Base-by-base conservation (phyloP, 163 green algal species). In the Coccomyxa subellipsoidea region DNA sequence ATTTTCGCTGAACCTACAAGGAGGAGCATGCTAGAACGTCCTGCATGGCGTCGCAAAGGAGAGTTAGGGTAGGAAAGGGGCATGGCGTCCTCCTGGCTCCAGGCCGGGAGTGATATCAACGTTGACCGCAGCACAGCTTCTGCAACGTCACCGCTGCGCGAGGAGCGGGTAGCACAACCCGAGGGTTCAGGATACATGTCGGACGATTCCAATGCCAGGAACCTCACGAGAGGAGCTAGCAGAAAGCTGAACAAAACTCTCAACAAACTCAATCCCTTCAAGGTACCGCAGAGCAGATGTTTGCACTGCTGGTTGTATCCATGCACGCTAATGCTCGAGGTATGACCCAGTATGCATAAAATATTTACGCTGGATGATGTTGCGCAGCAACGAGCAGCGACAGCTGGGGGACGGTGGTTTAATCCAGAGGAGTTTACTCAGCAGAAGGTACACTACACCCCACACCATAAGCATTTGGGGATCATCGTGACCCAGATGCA, bases 361-460 rank as follows among this genome's bases (percentile, higher is more conserved):
- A n/a, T n/a, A n/a, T n/a, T n/a, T n/a, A n/a, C n/a, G n/a, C n/a
- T n/a, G n/a, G n/a, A n/a, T 36, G 34, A 78, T 47, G 27, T 23
- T n/a, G 66, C n/a, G 8, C 66, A 73, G 66, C 66, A 73, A 73
- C 66, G 66, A 59, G 47, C 47, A 59, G 47, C 66, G n/a, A 32
- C 66, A 36, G 66, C 66, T 73, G 66, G 66, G n/a, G 66, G 29
- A 73, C 66, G 39, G 7, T 84, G 84, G 86, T 91, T 93, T 77
- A 92, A 93, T 77, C 90, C 90, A 31, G 90, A 93, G 78, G 86
- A 84, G 25, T 80, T 88, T 0, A 91, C 84, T 9, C 77, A 81
- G 12, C 85, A 92, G 54, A 93, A 93, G 88, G 88, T 89, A 53
- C 66, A 72, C 10, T 54, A 38, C n/a, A n/a, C n/a, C n/a, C n/a